Evolutionary conservation across 2,329 filamentous ascomycete genomes (phyloP), one percentile per base, ranked within the genome.

Genomic region (Trichoderma sp.): DNA sequence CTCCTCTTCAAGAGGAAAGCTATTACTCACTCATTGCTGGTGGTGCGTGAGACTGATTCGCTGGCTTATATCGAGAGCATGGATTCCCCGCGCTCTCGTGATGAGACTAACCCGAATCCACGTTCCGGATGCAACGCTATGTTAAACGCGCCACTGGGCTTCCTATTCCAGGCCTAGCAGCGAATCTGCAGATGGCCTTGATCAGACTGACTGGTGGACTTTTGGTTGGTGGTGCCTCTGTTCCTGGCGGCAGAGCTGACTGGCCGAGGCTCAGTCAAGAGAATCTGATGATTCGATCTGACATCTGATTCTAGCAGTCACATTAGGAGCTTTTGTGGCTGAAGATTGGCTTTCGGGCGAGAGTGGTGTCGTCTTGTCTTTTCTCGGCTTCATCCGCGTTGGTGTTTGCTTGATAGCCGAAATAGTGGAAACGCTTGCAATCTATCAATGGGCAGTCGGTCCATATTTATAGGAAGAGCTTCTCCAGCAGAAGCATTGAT

Each of bases 11-110:
- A 35, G 39, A 22, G 19, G 29, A 29, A 61, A 50, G 4, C 60
- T 54, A 54, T 37, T 32, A 64, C 60, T 54, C 60, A 64, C 34
- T 34, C 57, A 27, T 48, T 25, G 27, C 57, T 29, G 17, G 29
- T 19, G 8, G 32, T 64, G 60, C 22, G 22, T 32, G 60, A 32
- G 10, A 42, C 27, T 64, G 59, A 52, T 52, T 52, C 48, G 32
- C 15, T 35, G 50, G 60, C 34, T 17, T 34, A 42, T 12, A 42
- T 32, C 17, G 27, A 34, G 22, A 34, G 25, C 60, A 64, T 64
- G 60, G 60, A 42, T 64, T 64, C 60, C 60, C 60, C 60, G 60
- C 60, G 60, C 48, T 53, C 48, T 34, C 34, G 10, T 42, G 25
- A 54, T 37, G 45, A 22, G 10, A 27, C 48, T 54, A 42, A n/a